Base-by-base conservation (phyloP, 306 rosid species). In the Citrullus mucosospermus region DNA sequence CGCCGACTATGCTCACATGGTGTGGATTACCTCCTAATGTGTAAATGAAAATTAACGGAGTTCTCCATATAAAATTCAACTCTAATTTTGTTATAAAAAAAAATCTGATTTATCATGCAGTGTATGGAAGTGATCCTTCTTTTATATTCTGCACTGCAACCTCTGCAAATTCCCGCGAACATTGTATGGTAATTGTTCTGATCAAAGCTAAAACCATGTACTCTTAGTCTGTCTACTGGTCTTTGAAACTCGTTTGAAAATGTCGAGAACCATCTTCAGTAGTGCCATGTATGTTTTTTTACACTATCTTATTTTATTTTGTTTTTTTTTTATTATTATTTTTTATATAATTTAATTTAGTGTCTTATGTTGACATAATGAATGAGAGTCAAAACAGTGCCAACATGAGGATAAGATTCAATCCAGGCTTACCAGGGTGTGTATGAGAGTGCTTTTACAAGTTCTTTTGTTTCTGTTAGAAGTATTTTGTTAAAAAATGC, bases 121-220 rank as follows among this genome's bases (percentile, higher is more conserved):
- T 92, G 55, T 95, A 92, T 46, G 97, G 97, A 88, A 86, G 92
- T 82, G 90, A 85, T 85, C 98, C 98, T 80, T 89, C 90, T 73
- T 95, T 91, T 81, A 86, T 95, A 56, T 92, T 95, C 78, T 95
- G 93, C 68, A 89, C 98, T 28, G 98, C 98, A 62, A 95, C 98
- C 80, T 95, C 93, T 75, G 95, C 97, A 57, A 95, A 92, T 87
- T 96, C 98, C 34, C 85, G 72, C 6, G 92, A 91, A 82, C 98
- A 95, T 82, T 95, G 93, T 77, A 89, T 87, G 96, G 98, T 91
- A 91, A 87, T 81, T 60, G 80, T 77, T 79, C 71, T 66, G 59
- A 62, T 65, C 70, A 20, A 72, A 30, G n/a, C 39, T 53, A 14
- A 44, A 70, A 14, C 51, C 76, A 44, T 2, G n/a, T 70, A 28